A percentile compares a stretch with the other conserved stretches of the same genome.
Conservation (phyloP, 192 early-diverging fungal genomes). For the Geranomyces variabilis region DNA sequence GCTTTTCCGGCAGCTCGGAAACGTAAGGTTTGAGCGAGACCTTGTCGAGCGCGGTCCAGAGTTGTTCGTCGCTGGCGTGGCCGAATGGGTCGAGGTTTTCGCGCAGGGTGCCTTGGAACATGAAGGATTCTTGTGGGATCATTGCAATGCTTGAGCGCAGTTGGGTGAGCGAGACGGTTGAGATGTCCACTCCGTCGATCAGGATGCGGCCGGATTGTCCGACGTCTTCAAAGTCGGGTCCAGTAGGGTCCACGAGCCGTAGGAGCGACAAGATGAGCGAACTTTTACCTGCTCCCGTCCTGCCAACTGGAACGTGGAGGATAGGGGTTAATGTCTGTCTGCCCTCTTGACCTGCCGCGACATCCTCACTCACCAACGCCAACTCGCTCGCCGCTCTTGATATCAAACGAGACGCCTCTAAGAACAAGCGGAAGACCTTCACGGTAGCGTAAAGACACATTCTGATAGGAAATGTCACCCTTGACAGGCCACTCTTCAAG, state of each 20-base stretch:
- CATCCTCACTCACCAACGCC: slow-evolving; percentile 29
- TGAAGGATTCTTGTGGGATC: slow-evolving; percentile 76
- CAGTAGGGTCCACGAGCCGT: slow-evolving; percentile 42
- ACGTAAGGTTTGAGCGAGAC: slow-evolving; percentile 41
- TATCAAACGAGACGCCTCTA: slow-evolving; percentile 35
- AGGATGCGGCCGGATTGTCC: slow-evolving; percentile 39
- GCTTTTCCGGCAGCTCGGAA: background rate
- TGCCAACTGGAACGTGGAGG: slow-evolving; percentile 56
- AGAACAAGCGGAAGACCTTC: slow-evolving; percentile 45
- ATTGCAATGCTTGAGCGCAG: slow-evolving; percentile 69
- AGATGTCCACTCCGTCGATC: slow-evolving; percentile 69
- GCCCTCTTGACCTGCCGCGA: background rate
- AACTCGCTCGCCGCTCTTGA: slow-evolving; percentile 32
- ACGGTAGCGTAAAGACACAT: slow-evolving; percentile 50
- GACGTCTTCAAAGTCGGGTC: background rate
- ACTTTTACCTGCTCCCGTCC: slow-evolving; percentile 46
- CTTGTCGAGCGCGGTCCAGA: slow-evolving; percentile 58
- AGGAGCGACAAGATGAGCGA: slow-evolving; percentile 36
- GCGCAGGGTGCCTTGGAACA: slow-evolving; percentile 69
- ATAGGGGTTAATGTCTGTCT: background rate
- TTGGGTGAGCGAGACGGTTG: slow-evolving; percentile 53
- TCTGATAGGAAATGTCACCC: slow-evolving; percentile 42
- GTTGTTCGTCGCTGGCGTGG: slow-evolving; percentile 50
- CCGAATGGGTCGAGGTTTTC: slow-evolving; percentile 78
- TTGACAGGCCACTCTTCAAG: slow-evolving; percentile 43